These are phyloP conservation scores for Xylogone sp. DNA, from an alignment of 2,329 filamentous ascomycete species.

Conservation along the genomic window DNA sequence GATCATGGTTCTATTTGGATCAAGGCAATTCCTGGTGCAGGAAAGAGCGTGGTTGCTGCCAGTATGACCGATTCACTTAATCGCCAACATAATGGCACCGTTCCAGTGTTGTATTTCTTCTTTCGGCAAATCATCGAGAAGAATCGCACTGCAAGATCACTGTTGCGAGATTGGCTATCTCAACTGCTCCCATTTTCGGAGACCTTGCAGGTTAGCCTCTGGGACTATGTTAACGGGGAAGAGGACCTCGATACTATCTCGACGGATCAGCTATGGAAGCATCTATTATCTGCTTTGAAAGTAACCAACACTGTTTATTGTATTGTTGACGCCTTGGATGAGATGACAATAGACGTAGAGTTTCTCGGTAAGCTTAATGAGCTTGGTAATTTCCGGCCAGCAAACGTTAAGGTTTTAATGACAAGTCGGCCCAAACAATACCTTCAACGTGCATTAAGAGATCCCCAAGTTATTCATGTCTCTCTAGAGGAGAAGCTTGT, in stretches of 20 bases:
- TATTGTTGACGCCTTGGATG: conserved; percentile 36
- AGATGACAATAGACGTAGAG: conserved; percentile 38
- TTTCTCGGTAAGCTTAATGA: conserved; percentile 31
- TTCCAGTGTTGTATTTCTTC: conserved; percentile 34
- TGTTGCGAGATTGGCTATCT: conserved; percentile 28
- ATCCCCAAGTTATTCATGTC: conserved; percentile 25
- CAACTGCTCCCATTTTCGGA: conserved; percentile 26
- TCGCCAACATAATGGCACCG: conserved; percentile 16
- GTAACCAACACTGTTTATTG: too few relatives aligned
- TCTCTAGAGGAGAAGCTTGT: conserved; percentile 33
- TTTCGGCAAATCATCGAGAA: conserved; percentile 32
- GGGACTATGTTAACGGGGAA: conserved; percentile 6
- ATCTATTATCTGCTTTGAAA: too few relatives aligned
- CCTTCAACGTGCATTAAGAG: conserved; percentile 24
- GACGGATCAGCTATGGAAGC: too few relatives aligned
- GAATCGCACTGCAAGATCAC: conserved; percentile 23
- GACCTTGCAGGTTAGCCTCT: conserved; percentile 19
- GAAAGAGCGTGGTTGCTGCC: conserved; percentile 36
- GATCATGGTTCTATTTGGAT: not conserved
- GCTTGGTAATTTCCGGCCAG: conserved; percentile 28
- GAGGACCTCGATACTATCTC: too few relatives aligned
- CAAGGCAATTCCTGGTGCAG: conserved; percentile 37
- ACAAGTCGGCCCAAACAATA: conserved; percentile 40
- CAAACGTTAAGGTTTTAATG: conserved; percentile 36
- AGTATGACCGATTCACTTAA: conserved; percentile 14